Percentiles rank a stretch among this genome's conserved stretches.
Conservation (phyloP, 1,139 yeast genomes). For the Suhomyces bokatorum region DNA sequence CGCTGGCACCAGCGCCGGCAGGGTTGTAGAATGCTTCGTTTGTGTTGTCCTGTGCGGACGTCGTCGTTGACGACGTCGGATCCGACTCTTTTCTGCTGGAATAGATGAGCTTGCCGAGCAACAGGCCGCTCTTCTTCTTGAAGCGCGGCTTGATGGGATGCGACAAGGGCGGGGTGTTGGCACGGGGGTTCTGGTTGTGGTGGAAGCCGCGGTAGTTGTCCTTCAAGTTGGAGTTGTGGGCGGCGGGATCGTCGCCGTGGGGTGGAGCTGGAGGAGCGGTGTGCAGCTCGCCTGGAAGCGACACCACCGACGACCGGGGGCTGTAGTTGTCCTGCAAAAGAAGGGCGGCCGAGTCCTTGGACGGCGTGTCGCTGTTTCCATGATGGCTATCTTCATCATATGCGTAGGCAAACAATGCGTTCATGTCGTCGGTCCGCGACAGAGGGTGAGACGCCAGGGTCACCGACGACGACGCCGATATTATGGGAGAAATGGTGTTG, state of each 20-base stretch:
- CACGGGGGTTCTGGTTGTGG: conserved; percentile 34
- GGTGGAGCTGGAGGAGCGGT: too few species aligned
- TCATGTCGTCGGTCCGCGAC: conserved; percentile 7
- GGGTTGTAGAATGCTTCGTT: conserved; percentile 7
- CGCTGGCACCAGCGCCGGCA: not conserved
- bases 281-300: conserved; percentile 13
- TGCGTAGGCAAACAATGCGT: conserved; percentile 13
- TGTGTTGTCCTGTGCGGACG: too few species aligned
- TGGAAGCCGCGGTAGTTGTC: conserved; percentile 54
- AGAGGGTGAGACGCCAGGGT: conserved; percentile 2
- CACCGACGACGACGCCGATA: conserved; percentile 9
- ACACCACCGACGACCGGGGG: conserved; percentile 20
- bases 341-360: conserved; percentile 1
- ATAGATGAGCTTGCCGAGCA: conserved; percentile 51
- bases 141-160: conserved; percentile 54
- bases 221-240: conserved; percentile 15
- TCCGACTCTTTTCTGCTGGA: conserved; percentile 43
- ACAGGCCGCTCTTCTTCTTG: conserved; percentile 42
- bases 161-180: conserved; percentile 48
- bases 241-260: not conserved
- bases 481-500: conserved; percentile 13
- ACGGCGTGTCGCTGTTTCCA: not conserved
- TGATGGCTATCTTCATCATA: conserved; percentile 12
- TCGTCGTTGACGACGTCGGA: too few species aligned
- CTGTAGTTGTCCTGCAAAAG: conserved; percentile 16